Base-by-base conservation (phyloP, 345 rosid genomes). In the Hibiscus syriacus region DNA sequence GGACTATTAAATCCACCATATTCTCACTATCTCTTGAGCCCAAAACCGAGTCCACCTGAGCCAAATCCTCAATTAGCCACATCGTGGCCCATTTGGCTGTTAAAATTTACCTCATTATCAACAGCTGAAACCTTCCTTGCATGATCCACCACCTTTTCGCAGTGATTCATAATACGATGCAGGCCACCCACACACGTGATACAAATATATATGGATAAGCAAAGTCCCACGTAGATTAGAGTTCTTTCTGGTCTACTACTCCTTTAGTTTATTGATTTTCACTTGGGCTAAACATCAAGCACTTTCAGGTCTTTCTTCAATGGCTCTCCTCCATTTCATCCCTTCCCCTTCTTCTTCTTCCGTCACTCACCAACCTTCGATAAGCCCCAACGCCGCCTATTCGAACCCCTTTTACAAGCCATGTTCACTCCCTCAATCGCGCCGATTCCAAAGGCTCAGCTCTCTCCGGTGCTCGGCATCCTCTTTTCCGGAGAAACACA, bases 301-400 rank as follows among this genome's bases (percentile, higher is more conserved):
- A 20, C 3, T 12, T 38, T 38, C 29, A 12, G 66, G 66, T 61
- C 50, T 39, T 39, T 39, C 17, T 2, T 20, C 69, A 68, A 91
- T 91, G 97, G 91, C 96, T 64, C 79, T 87, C 36, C 83, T 81
- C 34, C 97, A 80, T 77, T 71, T 76, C 59, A 72, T 85, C 62
- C 80, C 87, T 23, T 79, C 80, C 14, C 73, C 81, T 41, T 74
- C 78, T 45, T 73, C 89, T 0, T 73, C 73, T 2, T 10, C 13
- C 41, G 43, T 66, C 70, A 8, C 80, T 52, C 78, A 49, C 75
- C 74, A 74, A 39, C 80, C 72, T 41, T 73, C 59, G 19, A 73
- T 80, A 76, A 72, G 74, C 68, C 80, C 81, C 72, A 66, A 27
- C 67, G 11, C 76, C 12, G 2, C 69, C 34, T n/a, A 49, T 52